phyloP scores from a whole-genome alignment of 2,329 filamentous ascomycete genomes.

The Penicillium crustosum region DNA sequence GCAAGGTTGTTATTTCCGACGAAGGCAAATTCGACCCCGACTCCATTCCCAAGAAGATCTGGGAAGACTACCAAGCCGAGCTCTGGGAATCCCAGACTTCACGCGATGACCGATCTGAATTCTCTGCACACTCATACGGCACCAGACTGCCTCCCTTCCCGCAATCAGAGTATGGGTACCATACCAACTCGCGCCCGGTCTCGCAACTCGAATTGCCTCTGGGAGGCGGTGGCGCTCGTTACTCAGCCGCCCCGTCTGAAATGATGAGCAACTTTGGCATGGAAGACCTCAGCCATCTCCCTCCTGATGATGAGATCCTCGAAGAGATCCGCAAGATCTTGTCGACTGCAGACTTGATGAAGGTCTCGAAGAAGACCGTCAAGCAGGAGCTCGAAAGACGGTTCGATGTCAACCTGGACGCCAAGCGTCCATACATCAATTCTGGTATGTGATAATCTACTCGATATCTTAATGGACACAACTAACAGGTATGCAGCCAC shows the following conservation, averaged over 20 bases:
- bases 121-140: conserved; percentile 91
- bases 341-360: conserved; percentile 91
- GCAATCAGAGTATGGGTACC: conserved; percentile 70
- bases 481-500: conserved; percentile 57
- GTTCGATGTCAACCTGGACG: conserved; percentile 82
- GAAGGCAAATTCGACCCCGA: conserved; percentile 96
- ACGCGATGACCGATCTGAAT: conserved; percentile 76
- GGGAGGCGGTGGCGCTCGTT: conserved; percentile 60
- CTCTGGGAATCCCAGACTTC: conserved; percentile 96
- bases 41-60: conserved; percentile 94
- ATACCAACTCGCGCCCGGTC: conserved; percentile 58
- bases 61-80: conserved; percentile 98
- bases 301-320: conserved; percentile 83
- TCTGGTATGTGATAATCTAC: conserved; percentile 64
- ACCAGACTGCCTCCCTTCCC: conserved; percentile 70
- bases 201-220: conserved; percentile 56
- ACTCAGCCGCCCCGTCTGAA: conserved; percentile 79
- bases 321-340: conserved; percentile 94
- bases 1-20: conserved; percentile 89
- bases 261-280: conserved; percentile 72
- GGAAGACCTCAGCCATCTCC: conserved; percentile 71
- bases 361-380: conserved; percentile 96
- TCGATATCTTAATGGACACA: neutral
- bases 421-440: conserved; percentile 90
- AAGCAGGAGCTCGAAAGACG: conserved; percentile 89